Base-by-base conservation (phyloP, 176 grass and related monocot genomes). In the Zoysia japonica region DNA sequence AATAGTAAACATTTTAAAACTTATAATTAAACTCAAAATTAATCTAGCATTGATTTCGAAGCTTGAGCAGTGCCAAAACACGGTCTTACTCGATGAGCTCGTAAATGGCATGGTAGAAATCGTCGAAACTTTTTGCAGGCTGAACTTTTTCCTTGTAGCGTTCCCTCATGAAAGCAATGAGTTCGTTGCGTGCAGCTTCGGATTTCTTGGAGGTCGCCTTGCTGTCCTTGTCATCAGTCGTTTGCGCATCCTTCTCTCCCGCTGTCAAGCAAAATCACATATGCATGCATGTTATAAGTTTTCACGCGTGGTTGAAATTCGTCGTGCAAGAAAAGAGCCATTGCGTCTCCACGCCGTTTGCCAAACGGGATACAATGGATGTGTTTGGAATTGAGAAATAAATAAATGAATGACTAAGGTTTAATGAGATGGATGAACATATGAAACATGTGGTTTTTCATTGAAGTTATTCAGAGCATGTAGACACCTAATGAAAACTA, bases 71-170 rank as follows among this genome's bases (percentile, higher is more conserved):
- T 56, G 16, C 15, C 16, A 56, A 56, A 56, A 56, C 15, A 56
- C 6, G 2, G 15, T 1, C 80, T 91, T 89, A 97, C 93, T 87
- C 70, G 13, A 91, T 83, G 38, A 91, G 71, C 2, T 85, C 56
- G 61, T 83, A 78, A 71, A 97, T 83, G 78, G 70, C 80, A 66
- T 91, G 93, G 78, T 87, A 93, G 67, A 97, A 91, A 1, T 91
- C 75, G 5, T 93, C 66, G 62, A 77, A 87, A 4, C 0, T 16
- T 2, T 2, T 1, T 3, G 70, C 41, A 0, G 14, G 0, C 39
- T 70, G 6, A 12, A 57, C 1, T 50, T 45, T 61, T 0, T 0
- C 5, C 3, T 82, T 62, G 43, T 87, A 92, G 0, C 80, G 1
- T 0, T 20, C 2, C 1, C 1, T 50, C 84, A 88, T 83, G 38